Evolutionary conservation across 1,284 basidiomycete species (phyloP).

Genomic region (Exobasidium rhododendri): DNA sequence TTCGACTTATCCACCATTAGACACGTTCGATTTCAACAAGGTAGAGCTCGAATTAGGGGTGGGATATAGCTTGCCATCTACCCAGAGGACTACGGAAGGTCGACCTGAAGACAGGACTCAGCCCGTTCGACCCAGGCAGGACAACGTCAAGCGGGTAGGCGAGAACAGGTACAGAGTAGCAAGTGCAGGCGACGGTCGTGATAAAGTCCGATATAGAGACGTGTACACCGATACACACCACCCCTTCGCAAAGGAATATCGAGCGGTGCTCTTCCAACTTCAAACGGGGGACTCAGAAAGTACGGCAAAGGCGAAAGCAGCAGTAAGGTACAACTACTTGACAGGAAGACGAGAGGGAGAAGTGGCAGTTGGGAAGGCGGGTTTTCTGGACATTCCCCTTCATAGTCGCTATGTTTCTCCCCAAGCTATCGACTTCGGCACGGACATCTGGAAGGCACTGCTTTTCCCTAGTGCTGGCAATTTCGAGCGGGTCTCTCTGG

Average conservation of each 20-base stretch:
- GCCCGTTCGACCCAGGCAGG: neutral
- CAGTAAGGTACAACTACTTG: neutral
- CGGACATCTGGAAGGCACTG: neutral
- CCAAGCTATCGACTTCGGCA: neutral
- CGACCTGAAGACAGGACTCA: neutral
- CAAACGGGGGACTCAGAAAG: neutral
- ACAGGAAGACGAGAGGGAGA: neutral
- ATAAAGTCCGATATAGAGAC: neutral
- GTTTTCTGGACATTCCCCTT: neutral
- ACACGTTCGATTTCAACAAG: neutral
- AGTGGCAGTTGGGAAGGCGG: neutral
- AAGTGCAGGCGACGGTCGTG: neutral
- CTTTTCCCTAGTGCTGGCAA: neutral
- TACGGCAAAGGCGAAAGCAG: neutral
- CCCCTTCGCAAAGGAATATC: neutral
- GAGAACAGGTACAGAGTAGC: neutral
- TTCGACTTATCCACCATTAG: neutral
- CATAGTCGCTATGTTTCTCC: neutral
- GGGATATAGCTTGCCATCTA: neutral
- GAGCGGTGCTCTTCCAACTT: neutral
- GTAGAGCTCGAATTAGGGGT: neutral
- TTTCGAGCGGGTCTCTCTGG: neutral
- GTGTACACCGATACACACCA: neutral
- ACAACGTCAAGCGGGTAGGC: neutral
- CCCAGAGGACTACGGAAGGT: neutral